Percentiles rank a stretch among this genome's conserved stretches.
These are phyloP conservation scores for Irpex rosettiformis DNA, from an alignment of 1,284 basidiomycete species.

Conservation along the genomic window DNA sequence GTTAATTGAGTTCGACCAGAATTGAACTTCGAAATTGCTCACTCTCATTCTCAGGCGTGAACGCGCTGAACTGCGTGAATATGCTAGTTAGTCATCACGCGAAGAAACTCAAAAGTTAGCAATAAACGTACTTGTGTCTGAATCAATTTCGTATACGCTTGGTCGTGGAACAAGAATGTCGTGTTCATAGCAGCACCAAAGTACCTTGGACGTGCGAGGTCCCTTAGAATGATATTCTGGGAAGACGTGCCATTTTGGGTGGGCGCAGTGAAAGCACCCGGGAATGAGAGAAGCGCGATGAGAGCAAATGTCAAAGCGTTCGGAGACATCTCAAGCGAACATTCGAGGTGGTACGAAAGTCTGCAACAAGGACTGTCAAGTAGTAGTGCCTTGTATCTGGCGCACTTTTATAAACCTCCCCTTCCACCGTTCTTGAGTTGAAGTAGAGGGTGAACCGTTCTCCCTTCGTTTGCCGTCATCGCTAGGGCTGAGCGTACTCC, in stretches of 20 bases:
- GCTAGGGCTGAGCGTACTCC: background rate
- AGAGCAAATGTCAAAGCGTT: background rate
- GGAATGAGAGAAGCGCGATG: background rate
- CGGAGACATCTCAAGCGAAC: background rate
- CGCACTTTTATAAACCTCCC: background rate
- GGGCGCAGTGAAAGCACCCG: background rate
- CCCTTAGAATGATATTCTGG: slow-evolving; percentile 9
- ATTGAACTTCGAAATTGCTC: background rate
- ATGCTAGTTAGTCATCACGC: too few species aligned
- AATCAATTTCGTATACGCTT: slow-evolving; percentile 12
- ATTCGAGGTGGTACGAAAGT: too few species aligned
- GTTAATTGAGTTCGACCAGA: background rate
- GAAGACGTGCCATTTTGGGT: background rate
- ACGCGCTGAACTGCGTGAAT: slow-evolving; percentile 10
- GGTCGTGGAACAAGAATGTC: slow-evolving; percentile 12
- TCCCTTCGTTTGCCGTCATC: background rate
- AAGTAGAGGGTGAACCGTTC: background rate
- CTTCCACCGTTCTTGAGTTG: background rate
- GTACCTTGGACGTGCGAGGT: slow-evolving; percentile 12
- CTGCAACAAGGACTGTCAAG: too few species aligned
- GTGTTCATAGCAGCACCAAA: slow-evolving; percentile 16
- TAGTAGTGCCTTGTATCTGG: too few species aligned
- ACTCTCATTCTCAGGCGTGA: slow-evolving; percentile 17
- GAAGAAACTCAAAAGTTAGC: too few species aligned
- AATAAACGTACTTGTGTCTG: slow-evolving; percentile 8